These are phyloP conservation scores for Neonectria magnoliae DNA, from an alignment of 2,329 filamentous ascomycete species.

Conservation along the genomic window DNA sequence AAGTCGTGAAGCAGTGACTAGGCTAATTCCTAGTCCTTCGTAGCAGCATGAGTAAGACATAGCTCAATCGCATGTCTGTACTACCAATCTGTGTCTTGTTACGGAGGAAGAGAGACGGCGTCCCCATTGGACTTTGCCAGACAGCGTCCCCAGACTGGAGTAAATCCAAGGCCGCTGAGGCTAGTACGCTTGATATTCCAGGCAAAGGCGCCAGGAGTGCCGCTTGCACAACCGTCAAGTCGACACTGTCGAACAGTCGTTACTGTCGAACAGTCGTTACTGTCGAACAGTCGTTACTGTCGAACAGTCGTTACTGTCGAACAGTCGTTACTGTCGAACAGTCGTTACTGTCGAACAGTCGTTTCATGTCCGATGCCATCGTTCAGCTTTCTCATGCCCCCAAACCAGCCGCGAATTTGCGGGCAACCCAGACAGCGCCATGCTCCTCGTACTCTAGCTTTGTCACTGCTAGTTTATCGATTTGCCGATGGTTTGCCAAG, in stretches of 20 bases:
- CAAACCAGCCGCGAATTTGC: conserved; percentile 66
- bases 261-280: background rate
- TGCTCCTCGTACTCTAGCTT: conserved; percentile 91
- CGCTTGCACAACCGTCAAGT: no score
- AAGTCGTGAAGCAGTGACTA: background rate
- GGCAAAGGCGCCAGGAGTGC: background rate
- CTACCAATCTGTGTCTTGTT: background rate
- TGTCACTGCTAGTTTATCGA: conserved; percentile 78
- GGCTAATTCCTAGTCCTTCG: background rate
- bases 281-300: background rate
- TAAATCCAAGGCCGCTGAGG: background rate
- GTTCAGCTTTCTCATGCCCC: conserved; percentile 29
- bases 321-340: background rate
- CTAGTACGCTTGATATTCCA: background rate
- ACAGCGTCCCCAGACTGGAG: no score
- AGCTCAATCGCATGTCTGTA: background rate
- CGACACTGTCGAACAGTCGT: background rate
- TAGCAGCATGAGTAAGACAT: background rate
- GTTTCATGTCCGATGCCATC: background rate
- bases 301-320: background rate
- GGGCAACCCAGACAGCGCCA: conserved; percentile 78
- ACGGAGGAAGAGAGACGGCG: background rate
- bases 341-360: background rate
- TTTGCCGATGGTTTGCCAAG: conserved; percentile 74
- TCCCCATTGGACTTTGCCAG: background rate